A percentile compares a stretch with the other conserved stretches of the same genome.
Conservation (phyloP, 805 yeast genomes). For the Lachancea meyersii region DNA sequence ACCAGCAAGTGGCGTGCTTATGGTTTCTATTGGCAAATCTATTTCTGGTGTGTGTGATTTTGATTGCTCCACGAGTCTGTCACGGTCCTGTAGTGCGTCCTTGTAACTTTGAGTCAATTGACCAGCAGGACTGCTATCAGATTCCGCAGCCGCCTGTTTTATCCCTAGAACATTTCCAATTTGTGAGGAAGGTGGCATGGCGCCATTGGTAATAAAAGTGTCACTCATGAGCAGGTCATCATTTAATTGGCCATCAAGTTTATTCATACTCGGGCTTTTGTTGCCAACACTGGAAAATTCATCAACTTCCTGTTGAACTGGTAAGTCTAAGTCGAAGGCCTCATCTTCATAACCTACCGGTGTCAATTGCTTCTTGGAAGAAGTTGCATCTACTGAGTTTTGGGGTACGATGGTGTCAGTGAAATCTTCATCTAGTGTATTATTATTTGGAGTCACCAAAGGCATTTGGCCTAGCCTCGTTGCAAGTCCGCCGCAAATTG, state of each 20-base stretch:
- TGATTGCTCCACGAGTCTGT: background rate
- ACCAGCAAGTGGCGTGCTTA: background rate
- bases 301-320: too few relatives aligned
- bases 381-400: background rate
- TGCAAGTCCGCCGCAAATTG: constrained; percentile 13
- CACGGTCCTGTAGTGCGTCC: background rate
- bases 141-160: background rate
- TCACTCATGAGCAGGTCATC: background rate
- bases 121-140: background rate
- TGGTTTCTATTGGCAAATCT: background rate
- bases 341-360: background rate
- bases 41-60: background rate
- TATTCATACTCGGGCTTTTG: background rate
- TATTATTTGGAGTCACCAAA: background rate
- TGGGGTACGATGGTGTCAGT: constrained; percentile 2
- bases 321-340: background rate
- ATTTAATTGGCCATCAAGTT: background rate
- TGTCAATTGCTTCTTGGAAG: background rate
- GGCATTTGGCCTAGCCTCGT: constrained; percentile 14
- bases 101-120: background rate
- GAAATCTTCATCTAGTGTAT: constrained; percentile 1
- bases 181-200: background rate
- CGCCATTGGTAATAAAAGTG: background rate
- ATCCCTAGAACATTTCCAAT: background rate
- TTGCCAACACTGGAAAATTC: too few relatives aligned